Percentiles rank a stretch among this genome's conserved stretches.
These are phyloP conservation scores for Rhodotorula diobovata DNA, from an alignment of 768 basidiomycete genomes.

Conservation along the genomic window DNA sequence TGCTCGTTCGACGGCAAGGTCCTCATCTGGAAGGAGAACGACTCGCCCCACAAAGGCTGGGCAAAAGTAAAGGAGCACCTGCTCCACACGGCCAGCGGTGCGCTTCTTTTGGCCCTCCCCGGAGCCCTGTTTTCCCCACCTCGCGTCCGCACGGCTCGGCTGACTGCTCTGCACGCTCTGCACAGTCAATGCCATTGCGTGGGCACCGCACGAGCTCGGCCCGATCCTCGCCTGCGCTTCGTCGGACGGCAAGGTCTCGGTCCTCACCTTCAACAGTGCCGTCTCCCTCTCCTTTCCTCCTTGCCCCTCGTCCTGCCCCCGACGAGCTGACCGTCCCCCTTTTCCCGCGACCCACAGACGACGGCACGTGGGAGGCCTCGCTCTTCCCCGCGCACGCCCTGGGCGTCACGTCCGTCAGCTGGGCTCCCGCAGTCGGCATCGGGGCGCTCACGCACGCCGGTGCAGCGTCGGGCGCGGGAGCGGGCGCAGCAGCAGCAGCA, in stretches of 20 bases:
- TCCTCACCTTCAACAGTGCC: slow-evolving; percentile 91
- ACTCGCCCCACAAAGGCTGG: slow-evolving; percentile 57
- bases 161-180: background rate
- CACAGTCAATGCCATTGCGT: slow-evolving; percentile 90
- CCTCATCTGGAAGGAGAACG: slow-evolving; percentile 93
- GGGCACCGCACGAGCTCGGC: slow-evolving; percentile 98
- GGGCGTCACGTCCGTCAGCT: slow-evolving; percentile 93
- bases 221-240: slow-evolving; percentile 95
- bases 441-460: slow-evolving; percentile 71
- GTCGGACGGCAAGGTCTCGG: slow-evolving; percentile 93
- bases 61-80: slow-evolving; percentile 92
- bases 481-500: slow-evolving; percentile 5
- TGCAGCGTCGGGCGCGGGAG: slow-evolving; percentile 1
- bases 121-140: background rate
- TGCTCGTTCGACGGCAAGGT: slow-evolving; percentile 98
- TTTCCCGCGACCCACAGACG: slow-evolving; percentile 66
- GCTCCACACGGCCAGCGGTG: slow-evolving; percentile 87
- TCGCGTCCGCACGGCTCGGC: background rate
- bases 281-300: slow-evolving; percentile 26
- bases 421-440: slow-evolving; percentile 87
- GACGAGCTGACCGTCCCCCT: no score
- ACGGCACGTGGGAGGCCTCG: slow-evolving; percentile 91
- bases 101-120: slow-evolving; percentile 29
- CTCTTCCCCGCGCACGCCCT: slow-evolving; percentile 94
- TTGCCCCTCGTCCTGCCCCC: background rate